Percentiles rank a stretch among this genome's conserved stretches.
phyloP scores from a whole-genome alignment of 805 yeast genomes.

The Wickerhamomyces ciferrii region DNA sequence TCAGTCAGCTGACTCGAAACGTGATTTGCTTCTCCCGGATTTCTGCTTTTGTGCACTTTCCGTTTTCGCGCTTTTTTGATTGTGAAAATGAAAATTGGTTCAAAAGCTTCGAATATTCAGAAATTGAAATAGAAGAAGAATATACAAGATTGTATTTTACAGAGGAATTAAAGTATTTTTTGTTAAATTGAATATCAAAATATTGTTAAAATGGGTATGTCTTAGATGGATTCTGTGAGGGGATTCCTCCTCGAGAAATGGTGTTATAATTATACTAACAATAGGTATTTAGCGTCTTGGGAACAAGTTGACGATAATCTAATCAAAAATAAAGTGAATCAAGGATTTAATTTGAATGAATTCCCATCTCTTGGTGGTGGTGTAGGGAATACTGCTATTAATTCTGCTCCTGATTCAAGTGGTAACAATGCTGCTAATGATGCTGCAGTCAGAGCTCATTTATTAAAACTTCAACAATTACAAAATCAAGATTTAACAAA shows the following conservation, averaged over 20 bases:
- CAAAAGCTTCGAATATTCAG: neutral
- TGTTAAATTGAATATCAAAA: too few species aligned
- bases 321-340: conserved; percentile 2
- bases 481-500: neutral
- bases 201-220: conserved; percentile 1
- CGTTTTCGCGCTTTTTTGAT: neutral
- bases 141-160: too few species aligned
- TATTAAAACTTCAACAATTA: conserved; percentile 3
- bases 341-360: neutral
- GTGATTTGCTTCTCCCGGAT: neutral
- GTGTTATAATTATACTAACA: neutral
- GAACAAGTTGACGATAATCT: conserved; percentile 9
- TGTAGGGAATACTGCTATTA: neutral
- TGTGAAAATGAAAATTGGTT: neutral
- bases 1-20: neutral
- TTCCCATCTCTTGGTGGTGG: conserved; percentile 1
- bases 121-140: too few species aligned
- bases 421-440: neutral
- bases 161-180: too few species aligned
- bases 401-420: neutral
- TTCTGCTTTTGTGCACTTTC: neutral
- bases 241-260: too few species aligned
- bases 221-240: neutral
- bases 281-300: conserved; percentile 4
- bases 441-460: conserved; percentile 3